These are phyloP conservation scores for Aspergillus carbonarius DNA, from an alignment of 2,329 filamentous ascomycete genomes.

Conservation along the genomic window DNA sequence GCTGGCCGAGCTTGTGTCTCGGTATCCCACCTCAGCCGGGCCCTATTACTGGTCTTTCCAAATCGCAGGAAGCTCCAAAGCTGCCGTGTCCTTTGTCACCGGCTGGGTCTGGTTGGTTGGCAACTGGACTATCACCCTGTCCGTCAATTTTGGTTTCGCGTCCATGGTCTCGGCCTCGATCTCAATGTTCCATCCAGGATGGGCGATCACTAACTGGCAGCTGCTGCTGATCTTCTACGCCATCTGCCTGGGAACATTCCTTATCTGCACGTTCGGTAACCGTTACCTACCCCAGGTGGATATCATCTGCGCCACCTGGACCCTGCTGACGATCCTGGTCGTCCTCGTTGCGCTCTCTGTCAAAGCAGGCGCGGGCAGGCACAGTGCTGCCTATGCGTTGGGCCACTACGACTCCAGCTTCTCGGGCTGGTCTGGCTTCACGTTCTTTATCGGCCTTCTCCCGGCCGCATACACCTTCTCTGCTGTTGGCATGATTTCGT, in stretches of 20 bases:
- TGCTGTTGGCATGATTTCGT: constrained; percentile 62
- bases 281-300: constrained; percentile 64
- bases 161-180: constrained; percentile 54
- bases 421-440: constrained; percentile 60
- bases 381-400: constrained; percentile 53
- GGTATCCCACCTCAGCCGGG: constrained; percentile 54
- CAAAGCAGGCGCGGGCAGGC: constrained; percentile 55
- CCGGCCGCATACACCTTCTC: constrained; percentile 60
- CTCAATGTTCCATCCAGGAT: constrained; percentile 56
- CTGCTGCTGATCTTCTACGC: constrained; percentile 70
- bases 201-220: constrained; percentile 60
- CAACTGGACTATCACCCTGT: constrained; percentile 55
- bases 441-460: constrained; percentile 63
- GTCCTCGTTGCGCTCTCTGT: constrained; percentile 58
- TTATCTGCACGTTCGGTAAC: constrained; percentile 67
- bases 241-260: constrained; percentile 63
- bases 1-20: constrained; percentile 52
- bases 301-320: constrained; percentile 58
- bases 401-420: constrained; percentile 57
- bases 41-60: constrained; percentile 58
- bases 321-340: constrained; percentile 56
- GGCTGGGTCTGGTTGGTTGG: constrained; percentile 56
- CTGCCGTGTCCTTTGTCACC: constrained; percentile 52
- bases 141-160: constrained; percentile 58
- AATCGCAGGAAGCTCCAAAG: constrained; percentile 44